These are phyloP conservation scores for Pseudovirgaria hyperparasitica DNA, from an alignment of 2,329 filamentous ascomycete genomes.

Conservation along the genomic window DNA sequence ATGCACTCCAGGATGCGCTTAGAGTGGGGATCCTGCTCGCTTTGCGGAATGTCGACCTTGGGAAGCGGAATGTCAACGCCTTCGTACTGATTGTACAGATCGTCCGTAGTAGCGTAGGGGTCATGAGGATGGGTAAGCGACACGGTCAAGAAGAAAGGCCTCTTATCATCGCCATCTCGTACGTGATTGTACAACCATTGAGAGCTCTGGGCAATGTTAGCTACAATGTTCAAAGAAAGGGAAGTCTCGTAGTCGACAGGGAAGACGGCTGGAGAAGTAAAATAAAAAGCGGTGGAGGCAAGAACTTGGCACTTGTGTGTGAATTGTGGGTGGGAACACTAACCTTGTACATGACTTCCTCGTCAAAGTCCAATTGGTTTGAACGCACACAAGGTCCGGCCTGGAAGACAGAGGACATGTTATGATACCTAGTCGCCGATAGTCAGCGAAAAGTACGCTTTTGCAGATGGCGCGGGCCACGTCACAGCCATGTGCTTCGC, in stretches of 20 bases:
- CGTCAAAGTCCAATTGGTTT: constrained; percentile 92
- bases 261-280: background rate
- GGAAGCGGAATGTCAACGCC: constrained; percentile 77
- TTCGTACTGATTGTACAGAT: constrained; percentile 90
- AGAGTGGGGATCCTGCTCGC: constrained; percentile 76
- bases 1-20: constrained; percentile 76
- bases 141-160: constrained; percentile 76
- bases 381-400: constrained; percentile 79
- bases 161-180: constrained; percentile 55
- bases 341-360: constrained; percentile 81
- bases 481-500: too few relatives aligned
- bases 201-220: constrained; percentile 37
- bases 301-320: background rate
- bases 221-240: constrained; percentile 1
- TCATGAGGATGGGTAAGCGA: constrained; percentile 93
- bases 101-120: constrained; percentile 84
- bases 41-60: constrained; percentile 62
- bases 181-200: constrained; percentile 89
- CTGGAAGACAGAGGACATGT: constrained; percentile 84
- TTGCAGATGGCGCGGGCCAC: too few relatives aligned
- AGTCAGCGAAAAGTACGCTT: too few relatives aligned
- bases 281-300: background rate
- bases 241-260: background rate
- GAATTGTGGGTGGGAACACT: constrained; percentile 6
- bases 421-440: too few relatives aligned